Evolutionary conservation across 2,329 filamentous ascomycete species (phyloP).

Genomic region (Penicillium thymicola): DNA sequence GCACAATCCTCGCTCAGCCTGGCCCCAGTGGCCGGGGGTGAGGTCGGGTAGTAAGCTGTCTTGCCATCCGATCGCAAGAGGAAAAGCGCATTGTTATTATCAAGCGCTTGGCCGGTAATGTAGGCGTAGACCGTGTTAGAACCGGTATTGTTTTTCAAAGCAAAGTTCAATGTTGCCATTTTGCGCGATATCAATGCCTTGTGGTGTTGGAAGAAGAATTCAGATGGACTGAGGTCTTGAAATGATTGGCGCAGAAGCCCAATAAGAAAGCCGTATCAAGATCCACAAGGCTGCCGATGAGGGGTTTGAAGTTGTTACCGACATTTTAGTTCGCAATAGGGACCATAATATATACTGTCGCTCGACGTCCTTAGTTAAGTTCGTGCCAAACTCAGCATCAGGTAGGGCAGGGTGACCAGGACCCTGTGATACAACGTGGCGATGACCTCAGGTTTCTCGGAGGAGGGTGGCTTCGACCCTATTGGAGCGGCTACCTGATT

Average conservation of each 20-base stretch:
- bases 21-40: slow-evolving; percentile 51
- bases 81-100: slow-evolving; percentile 58
- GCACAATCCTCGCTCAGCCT: slow-evolving; percentile 57
- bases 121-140: slow-evolving; percentile 64
- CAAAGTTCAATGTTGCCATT: slow-evolving; percentile 54
- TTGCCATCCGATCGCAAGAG: slow-evolving; percentile 64
- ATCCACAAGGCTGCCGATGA: slow-evolving; percentile 6
- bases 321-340: neutral
- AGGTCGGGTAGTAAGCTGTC: slow-evolving; percentile 62
- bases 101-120: slow-evolving; percentile 64
- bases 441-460: slow-evolving; percentile 6
- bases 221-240: neutral
- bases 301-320: neutral
- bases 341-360: slow-evolving; percentile 12
- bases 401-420: slow-evolving; percentile 22
- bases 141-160: slow-evolving; percentile 63
- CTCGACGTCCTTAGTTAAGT: neutral
- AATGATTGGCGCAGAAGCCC: slow-evolving; percentile 3
- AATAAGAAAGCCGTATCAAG: slow-evolving; percentile 6
- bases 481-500: slow-evolving; percentile 3
- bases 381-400: neutral
- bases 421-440: slow-evolving; percentile 20
- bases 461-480: neutral
- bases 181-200: neutral
- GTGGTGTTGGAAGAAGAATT: neutral